A percentile compares a stretch with the other conserved stretches of the same genome.
These are phyloP conservation scores for Punica granatum DNA, from an alignment of 345 rosid genomes.

Conservation along the genomic window DNA sequence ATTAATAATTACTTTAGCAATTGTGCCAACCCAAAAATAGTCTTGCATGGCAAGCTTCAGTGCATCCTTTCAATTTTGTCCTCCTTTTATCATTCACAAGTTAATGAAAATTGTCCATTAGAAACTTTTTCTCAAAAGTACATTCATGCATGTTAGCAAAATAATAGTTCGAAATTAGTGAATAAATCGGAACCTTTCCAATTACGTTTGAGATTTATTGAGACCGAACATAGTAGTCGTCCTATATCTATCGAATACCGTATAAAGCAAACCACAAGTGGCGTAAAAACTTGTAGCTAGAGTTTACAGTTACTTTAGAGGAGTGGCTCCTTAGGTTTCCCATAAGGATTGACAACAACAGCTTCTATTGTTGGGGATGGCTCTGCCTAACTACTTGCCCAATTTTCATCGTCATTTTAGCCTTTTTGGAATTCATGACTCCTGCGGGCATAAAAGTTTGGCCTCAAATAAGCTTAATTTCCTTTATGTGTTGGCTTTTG, in stretches of 20 bases:
- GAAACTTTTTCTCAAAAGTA: too few relatives aligned
- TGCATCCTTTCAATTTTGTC: not conserved
- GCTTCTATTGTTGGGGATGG: not conserved
- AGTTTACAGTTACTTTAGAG: not conserved
- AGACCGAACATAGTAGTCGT: not conserved
- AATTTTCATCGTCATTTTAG: not conserved
- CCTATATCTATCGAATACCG: not conserved
- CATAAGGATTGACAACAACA: not conserved
- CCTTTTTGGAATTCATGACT: not conserved
- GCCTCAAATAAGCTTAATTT: too few relatives aligned
- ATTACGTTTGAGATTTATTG: not conserved
- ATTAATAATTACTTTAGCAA: too few relatives aligned
- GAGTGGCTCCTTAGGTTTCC: not conserved
- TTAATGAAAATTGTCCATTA: too few relatives aligned
- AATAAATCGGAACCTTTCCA: not conserved
- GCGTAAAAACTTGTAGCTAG: not conserved
- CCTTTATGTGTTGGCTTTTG: too few relatives aligned
- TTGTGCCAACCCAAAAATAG: not conserved
- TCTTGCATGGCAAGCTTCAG: not conserved
- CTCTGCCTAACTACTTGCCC: slow-evolving; percentile 1
- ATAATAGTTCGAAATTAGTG: too few relatives aligned
- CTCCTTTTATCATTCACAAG: not conserved
- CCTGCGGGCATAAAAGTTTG: not conserved
- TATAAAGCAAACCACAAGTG: too few relatives aligned
- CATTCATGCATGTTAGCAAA: too few relatives aligned